Evolutionary conservation across 202 grass and related monocot species (phyloP).

Genomic region (Schoenoplectus tabernaemontani): DNA sequence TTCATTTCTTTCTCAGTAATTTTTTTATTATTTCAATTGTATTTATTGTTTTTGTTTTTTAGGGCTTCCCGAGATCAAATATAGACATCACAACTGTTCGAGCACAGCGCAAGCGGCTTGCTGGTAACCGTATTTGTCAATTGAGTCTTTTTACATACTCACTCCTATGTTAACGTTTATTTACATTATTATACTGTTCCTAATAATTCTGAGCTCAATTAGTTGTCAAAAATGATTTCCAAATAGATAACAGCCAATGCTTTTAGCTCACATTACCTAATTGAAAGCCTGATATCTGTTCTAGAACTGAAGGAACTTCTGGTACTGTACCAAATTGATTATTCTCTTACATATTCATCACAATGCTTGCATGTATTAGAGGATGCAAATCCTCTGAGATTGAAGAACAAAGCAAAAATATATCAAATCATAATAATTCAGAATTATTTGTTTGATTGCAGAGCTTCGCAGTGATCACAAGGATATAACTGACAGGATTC

Average conservation of each 20-base stretch:
- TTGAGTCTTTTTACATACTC: neutral
- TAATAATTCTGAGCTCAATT: neutral
- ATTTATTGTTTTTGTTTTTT: neutral
- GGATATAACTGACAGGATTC: constrained; percentile 64
- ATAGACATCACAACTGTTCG: constrained; percentile 57
- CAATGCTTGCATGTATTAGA: neutral
- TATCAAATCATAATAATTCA: neutral
- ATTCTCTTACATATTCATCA: neutral
- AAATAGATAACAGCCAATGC: neutral
- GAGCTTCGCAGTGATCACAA: constrained; percentile 71
- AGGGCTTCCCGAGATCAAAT: constrained; percentile 76
- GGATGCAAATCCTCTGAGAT: neutral
- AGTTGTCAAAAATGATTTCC: neutral
- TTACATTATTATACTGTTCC: neutral
- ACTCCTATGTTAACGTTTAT: neutral
- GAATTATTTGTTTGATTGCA: constrained; percentile 19
- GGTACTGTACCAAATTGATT: neutral
- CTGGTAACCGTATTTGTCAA: constrained; percentile 33
- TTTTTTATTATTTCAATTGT: neutral
- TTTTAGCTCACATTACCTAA: neutral
- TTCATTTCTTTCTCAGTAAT: neutral
- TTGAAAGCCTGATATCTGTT: neutral
- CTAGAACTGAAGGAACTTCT: neutral
- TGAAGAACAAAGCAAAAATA: neutral
- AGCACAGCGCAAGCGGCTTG: constrained; percentile 44